These are phyloP conservation scores for Conringia planisiliqua DNA, from an alignment of 345 rosid species.

Conservation along the genomic window DNA sequence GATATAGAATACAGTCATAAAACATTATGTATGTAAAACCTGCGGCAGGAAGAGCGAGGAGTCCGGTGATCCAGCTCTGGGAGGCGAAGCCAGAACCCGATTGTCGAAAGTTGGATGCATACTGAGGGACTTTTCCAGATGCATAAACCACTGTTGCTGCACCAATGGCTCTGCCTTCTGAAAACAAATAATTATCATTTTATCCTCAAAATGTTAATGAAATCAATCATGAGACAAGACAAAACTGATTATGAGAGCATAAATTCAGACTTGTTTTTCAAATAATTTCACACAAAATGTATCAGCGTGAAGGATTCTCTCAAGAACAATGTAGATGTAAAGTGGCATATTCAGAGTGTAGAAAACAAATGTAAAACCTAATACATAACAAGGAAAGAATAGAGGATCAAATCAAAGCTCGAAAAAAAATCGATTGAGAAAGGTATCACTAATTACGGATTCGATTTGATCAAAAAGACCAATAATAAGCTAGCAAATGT, in stretches of 20 bases:
- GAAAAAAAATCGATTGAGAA: not conserved
- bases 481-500: not conserved
- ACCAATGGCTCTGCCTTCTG: slow-evolving; percentile 66
- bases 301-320: not conserved
- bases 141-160: slow-evolving; percentile 57
- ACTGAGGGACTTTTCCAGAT: slow-evolving; percentile 44
- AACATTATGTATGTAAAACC: slow-evolving; percentile 38
- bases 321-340: too few relatives aligned
- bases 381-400: too few relatives aligned
- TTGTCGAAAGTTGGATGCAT: slow-evolving; percentile 46
- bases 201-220: not conserved
- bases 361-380: too few relatives aligned
- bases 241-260: too few relatives aligned
- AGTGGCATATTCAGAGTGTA: too few relatives aligned
- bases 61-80: slow-evolving; percentile 64
- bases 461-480: not conserved
- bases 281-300: not conserved
- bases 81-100: slow-evolving; percentile 46
- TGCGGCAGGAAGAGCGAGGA: slow-evolving; percentile 77
- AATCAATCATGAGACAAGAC: too few relatives aligned
- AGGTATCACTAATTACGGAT: too few relatives aligned
- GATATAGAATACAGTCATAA: not conserved
- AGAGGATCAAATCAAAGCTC: too few relatives aligned
- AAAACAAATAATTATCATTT: not conserved
- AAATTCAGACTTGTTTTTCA: too few relatives aligned